phyloP scores from a whole-genome alignment of 441 rosid genomes.

The Geranium incanum region DNA sequence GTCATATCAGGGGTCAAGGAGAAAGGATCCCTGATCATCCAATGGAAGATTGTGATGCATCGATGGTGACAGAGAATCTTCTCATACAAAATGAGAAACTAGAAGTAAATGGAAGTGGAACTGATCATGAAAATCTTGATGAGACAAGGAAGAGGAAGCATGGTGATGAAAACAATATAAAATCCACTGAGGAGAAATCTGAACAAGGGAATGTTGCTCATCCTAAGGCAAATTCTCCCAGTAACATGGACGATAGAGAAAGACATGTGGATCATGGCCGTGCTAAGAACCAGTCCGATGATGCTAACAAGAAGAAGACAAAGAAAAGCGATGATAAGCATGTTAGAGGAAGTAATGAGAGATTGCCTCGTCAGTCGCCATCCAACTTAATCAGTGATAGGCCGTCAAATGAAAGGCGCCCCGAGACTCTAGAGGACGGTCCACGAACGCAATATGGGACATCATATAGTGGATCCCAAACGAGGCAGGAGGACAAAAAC shows the following conservation, averaged over 20 bases:
- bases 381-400: neutral
- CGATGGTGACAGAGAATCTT: constrained; percentile 19
- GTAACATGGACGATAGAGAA: neutral
- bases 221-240: neutral
- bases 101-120: constrained; percentile 16
- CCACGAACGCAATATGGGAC: constrained; percentile 26
- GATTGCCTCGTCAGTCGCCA: constrained; percentile 16
- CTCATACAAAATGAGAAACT: constrained; percentile 25
- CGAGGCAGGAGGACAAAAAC: constrained; percentile 25
- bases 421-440: constrained; percentile 19
- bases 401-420: neutral
- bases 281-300: constrained; percentile 11
- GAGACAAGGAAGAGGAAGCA: constrained; percentile 14
- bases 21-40: constrained; percentile 20
- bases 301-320: constrained; percentile 29
- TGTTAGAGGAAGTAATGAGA: constrained; percentile 30
- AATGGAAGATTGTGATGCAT: constrained; percentile 19
- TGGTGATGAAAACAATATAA: constrained; percentile 11
- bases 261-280: neutral
- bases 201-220: neutral
- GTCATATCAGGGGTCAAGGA: constrained; percentile 33
- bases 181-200: neutral
- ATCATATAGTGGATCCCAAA: constrained; percentile 22
- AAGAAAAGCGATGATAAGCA: constrained; percentile 18
- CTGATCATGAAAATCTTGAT: constrained; percentile 20